A percentile compares a stretch with the other conserved stretches of the same genome.
Evolutionary conservation across 2,329 filamentous ascomycete genomes (phyloP).

Genomic region (Botrytis paeoniae): DNA sequence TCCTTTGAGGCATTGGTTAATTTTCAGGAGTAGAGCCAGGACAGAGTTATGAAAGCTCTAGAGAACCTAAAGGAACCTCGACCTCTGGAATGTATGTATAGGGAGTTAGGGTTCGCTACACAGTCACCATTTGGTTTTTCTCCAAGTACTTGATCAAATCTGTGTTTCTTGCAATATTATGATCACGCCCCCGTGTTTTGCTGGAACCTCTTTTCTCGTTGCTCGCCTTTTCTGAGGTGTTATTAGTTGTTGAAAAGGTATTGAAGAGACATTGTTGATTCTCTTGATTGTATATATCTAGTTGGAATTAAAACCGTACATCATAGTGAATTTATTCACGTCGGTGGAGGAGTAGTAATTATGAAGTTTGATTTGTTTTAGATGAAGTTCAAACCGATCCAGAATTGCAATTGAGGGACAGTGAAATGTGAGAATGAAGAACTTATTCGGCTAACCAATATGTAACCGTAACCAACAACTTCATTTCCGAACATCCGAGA

Average conservation of each 20-base stretch:
- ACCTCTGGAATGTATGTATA: background rate
- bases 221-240: background rate
- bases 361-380: background rate
- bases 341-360: background rate
- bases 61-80: conserved; percentile 3
- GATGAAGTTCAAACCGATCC: background rate
- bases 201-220: background rate
- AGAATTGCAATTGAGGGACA: background rate
- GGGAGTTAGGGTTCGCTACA: background rate
- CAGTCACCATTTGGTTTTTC: background rate
- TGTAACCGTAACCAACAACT: background rate
- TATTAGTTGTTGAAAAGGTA: background rate
- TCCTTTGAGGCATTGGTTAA: background rate
- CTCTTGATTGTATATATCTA: background rate
- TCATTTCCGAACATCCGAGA: background rate
- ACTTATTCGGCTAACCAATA: background rate
- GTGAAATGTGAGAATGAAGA: background rate
- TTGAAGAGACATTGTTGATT: background rate
- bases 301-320: background rate
- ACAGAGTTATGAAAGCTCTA: background rate
- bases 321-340: background rate
- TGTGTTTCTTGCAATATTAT: background rate
- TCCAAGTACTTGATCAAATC: background rate
- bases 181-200: background rate
- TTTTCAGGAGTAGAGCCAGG: background rate